phyloP scores from a whole-genome alignment of 805 yeast species.

The Candida takata region DNA sequence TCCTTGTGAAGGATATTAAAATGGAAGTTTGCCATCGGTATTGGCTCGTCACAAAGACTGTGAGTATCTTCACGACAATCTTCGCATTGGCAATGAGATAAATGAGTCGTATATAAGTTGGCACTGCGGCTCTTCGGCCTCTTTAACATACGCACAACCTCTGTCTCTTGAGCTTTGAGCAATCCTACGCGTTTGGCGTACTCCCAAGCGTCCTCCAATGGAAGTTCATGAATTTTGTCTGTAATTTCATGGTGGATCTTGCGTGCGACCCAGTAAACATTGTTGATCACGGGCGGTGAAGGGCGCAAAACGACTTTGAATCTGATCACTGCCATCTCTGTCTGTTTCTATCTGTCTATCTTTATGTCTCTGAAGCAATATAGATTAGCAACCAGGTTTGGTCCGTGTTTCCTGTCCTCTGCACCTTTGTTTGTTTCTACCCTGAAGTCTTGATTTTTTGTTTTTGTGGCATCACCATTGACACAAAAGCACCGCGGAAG shows the following conservation, averaged over 20 bases:
- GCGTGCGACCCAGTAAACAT: not conserved
- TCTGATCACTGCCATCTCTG: not conserved
- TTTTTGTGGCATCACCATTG: too few species aligned
- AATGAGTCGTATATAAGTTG: not conserved
- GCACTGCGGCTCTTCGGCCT: conserved; percentile 1
- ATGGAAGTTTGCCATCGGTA: not conserved
- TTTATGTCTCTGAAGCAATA: too few species aligned
- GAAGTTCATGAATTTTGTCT: not conserved
- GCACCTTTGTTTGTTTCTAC: too few species aligned
- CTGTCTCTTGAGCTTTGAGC: not conserved
- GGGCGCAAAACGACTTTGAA: conserved; percentile 1
- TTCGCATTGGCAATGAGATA: not conserved
- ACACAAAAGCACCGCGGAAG: too few species aligned
- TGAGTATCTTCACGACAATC: not conserved
- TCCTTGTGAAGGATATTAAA: not conserved
- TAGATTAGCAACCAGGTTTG: not conserved
- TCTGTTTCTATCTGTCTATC: too few species aligned
- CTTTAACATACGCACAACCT: not conserved
- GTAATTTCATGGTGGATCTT: not conserved
- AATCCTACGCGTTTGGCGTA: not conserved
- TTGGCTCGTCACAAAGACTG: not conserved
- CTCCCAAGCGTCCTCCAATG: conserved; percentile 1
- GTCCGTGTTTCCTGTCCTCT: conserved; percentile 1
- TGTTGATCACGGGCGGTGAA: not conserved
- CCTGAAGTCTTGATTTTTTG: too few species aligned